A percentile compares a stretch with the other conserved stretches of the same genome.
These are phyloP conservation scores for Hippophae tibetana DNA, from an alignment of 306 rosid genomes.

Conservation along the genomic window DNA sequence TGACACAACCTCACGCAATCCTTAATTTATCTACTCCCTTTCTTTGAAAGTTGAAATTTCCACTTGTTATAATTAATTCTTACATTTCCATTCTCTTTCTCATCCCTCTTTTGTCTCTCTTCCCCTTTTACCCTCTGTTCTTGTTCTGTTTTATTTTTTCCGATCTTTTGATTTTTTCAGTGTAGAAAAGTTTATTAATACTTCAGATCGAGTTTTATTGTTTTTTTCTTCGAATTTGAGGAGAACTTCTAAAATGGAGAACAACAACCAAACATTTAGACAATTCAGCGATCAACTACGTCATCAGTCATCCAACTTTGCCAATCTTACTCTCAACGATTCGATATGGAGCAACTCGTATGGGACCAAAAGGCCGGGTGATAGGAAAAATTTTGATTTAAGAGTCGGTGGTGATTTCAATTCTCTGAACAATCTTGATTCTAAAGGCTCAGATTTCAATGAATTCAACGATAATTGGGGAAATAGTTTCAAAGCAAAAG, in stretches of 20 bases:
- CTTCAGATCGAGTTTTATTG: slow-evolving; percentile 6
- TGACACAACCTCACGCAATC: slow-evolving; percentile 40
- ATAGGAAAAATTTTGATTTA: slow-evolving; percentile 61
- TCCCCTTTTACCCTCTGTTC: neutral
- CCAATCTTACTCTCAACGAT: slow-evolving; percentile 56
- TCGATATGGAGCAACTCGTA: slow-evolving; percentile 75
- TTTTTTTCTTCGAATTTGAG: neutral
- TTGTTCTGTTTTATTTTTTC: neutral
- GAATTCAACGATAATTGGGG: too few relatives aligned
- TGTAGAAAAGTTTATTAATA: neutral
- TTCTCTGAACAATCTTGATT: slow-evolving; percentile 12
- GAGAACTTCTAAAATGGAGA: slow-evolving; percentile 33
- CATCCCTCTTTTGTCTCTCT: neutral
- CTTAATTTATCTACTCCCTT: neutral
- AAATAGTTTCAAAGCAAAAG: slow-evolving; percentile 15
- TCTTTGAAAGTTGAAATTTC: slow-evolving; percentile 23
- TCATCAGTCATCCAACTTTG: slow-evolving; percentile 42
- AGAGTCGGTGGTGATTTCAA: slow-evolving; percentile 76
- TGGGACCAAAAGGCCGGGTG: slow-evolving; percentile 39
- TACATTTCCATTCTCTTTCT: neutral
- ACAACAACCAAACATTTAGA: slow-evolving; percentile 63
- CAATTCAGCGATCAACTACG: slow-evolving; percentile 87
- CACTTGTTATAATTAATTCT: neutral
- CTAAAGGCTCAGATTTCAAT: slow-evolving; percentile 27
- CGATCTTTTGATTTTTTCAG: too few relatives aligned